phyloP scores from a whole-genome alignment of 225 moss, liverwort and hornwort species.

The Bryum argenteum region DNA sequence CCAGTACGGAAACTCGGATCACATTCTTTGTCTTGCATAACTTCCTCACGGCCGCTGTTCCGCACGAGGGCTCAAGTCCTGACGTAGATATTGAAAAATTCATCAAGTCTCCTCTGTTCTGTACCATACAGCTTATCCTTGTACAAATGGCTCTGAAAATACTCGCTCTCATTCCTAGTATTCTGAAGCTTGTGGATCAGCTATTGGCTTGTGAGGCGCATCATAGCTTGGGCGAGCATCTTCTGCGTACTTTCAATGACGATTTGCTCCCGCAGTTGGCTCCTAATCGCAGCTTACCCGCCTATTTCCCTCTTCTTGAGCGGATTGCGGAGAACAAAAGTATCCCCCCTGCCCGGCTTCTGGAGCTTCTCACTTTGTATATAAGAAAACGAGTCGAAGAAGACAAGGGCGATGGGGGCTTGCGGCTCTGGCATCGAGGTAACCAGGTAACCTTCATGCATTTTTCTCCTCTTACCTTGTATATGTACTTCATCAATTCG shows the following conservation, averaged over 20 bases:
- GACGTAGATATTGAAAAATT: slow-evolving; percentile 48
- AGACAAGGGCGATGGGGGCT: slow-evolving; percentile 55
- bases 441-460: slow-evolving; percentile 41
- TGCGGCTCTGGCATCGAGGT: slow-evolving; percentile 62
- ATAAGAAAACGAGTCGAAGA: slow-evolving; percentile 72
- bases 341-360: slow-evolving; percentile 68
- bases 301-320: slow-evolving; percentile 91
- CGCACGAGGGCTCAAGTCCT: slow-evolving; percentile 55
- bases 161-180: slow-evolving; percentile 72
- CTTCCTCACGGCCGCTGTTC: slow-evolving; percentile 77
- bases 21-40: slow-evolving; percentile 84
- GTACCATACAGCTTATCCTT: slow-evolving; percentile 73
- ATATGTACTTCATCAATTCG: neutral
- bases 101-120: slow-evolving; percentile 64
- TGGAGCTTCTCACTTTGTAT: slow-evolving; percentile 80
- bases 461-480: slow-evolving; percentile 15
- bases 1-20: slow-evolving; percentile 88
- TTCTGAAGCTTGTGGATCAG: slow-evolving; percentile 85
- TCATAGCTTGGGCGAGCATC: slow-evolving; percentile 72
- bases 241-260: slow-evolving; percentile 85
- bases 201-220: slow-evolving; percentile 77
- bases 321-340: slow-evolving; percentile 78
- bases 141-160: slow-evolving; percentile 71
- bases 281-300: slow-evolving; percentile 67
- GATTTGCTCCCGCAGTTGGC: slow-evolving; percentile 72